phyloP scores from a whole-genome alignment of 2,329 filamentous ascomycete genomes.

The Thelonectria blattea region DNA sequence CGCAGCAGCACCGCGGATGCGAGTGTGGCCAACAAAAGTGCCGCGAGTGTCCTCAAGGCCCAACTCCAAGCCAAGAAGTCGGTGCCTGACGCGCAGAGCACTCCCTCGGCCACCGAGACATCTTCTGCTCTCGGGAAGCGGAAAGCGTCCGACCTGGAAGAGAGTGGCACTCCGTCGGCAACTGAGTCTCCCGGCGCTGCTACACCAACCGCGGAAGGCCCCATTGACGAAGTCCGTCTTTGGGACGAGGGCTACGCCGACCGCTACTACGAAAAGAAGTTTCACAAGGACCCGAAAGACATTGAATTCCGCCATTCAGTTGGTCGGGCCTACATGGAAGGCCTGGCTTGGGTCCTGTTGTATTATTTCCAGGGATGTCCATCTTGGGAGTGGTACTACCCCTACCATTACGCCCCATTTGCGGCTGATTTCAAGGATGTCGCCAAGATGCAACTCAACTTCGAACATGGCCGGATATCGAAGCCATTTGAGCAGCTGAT shows the following conservation, averaged over 20 bases:
- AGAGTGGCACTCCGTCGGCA: slow-evolving; percentile 64
- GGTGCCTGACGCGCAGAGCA: slow-evolving; percentile 23
- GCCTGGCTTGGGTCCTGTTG: slow-evolving; percentile 90
- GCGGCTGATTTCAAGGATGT: slow-evolving; percentile 92
- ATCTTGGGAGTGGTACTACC: slow-evolving; percentile 99
- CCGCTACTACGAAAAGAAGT: slow-evolving; percentile 97
- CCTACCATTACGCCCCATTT: slow-evolving; percentile 97
- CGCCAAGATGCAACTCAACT: slow-evolving; percentile 77
- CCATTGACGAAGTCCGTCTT: slow-evolving; percentile 81
- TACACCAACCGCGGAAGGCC: slow-evolving; percentile 61
- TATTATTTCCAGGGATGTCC: slow-evolving; percentile 99
- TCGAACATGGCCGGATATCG: slow-evolving; percentile 85
- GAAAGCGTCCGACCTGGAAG: slow-evolving; percentile 74
- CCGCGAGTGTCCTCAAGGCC: slow-evolving; percentile 85
- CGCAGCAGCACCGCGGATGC: slow-evolving; percentile 69
- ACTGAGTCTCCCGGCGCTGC: slow-evolving; percentile 60
- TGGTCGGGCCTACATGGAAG: slow-evolving; percentile 90
- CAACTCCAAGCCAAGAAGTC: slow-evolving; percentile 64
- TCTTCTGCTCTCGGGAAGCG: slow-evolving; percentile 71
- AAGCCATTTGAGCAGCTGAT: slow-evolving; percentile 96
- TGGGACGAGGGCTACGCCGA: slow-evolving; percentile 97
- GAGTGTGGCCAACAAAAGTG: slow-evolving; percentile 90
- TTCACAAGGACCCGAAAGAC: slow-evolving; percentile 81
- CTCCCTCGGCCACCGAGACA: slow-evolving; percentile 41
- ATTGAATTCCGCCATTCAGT: slow-evolving; percentile 88